Conservation (phyloP, 23 red algal species). For the Chondrus crispus region DNA sequence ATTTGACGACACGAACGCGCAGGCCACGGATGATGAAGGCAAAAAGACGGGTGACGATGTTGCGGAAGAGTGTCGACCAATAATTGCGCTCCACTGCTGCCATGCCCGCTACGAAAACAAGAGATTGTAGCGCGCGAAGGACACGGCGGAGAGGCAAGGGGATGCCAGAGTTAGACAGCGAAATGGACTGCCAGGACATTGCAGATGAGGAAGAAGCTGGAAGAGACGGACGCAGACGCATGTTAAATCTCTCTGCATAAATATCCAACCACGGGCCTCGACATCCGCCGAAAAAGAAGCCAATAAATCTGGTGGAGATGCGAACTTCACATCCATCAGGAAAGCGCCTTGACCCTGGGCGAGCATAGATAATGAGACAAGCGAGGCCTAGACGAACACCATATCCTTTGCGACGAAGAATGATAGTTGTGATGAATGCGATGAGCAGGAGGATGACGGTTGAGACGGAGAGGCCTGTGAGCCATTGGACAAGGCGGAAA, state of each 20-base stretch:
- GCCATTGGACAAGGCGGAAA: slow-evolving; percentile 43
- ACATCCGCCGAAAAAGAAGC: slow-evolving; percentile 33
- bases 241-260: slow-evolving; percentile 42
- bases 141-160: not conserved
- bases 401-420: slow-evolving; percentile 66
- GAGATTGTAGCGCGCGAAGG: not conserved
- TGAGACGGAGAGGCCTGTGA: slow-evolving; percentile 44
- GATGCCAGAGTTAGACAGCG: not conserved
- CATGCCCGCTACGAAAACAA: slow-evolving; percentile 32
- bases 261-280: slow-evolving; percentile 55
- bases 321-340: slow-evolving; percentile 56
- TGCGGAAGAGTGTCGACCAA: slow-evolving; percentile 44
- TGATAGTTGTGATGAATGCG: slow-evolving; percentile 20
- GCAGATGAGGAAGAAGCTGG: not conserved
- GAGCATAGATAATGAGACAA: slow-evolving; percentile 47
- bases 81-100: slow-evolving; percentile 47
- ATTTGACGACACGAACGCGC: slow-evolving; percentile 36
- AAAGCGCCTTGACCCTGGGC: slow-evolving; percentile 49
- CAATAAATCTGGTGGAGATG: slow-evolving; percentile 30
- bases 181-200: too few relatives aligned
- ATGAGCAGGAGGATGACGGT: slow-evolving; percentile 39
- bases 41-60: slow-evolving; percentile 32
- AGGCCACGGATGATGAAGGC: slow-evolving; percentile 51
- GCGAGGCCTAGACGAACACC: slow-evolving; percentile 36
- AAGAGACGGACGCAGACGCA: slow-evolving; percentile 42